These are phyloP conservation scores for Tulasnella sp. DNA, from an alignment of 768 basidiomycete genomes.

Conservation along the genomic window DNA sequence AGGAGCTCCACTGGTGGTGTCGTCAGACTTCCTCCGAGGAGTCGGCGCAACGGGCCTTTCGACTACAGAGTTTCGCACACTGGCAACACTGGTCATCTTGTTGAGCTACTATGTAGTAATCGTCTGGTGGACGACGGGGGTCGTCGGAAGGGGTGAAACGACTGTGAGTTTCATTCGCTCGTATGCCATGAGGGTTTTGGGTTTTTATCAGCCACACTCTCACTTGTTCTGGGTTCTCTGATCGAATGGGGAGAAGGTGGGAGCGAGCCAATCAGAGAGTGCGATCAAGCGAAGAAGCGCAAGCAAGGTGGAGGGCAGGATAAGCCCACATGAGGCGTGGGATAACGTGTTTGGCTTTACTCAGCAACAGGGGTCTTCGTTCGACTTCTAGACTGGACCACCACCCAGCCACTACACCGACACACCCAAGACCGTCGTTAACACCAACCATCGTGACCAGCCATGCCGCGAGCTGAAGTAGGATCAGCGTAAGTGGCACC, in stretches of 20 bases:
- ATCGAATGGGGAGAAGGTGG: slow-evolving; percentile 1
- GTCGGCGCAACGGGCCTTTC: not conserved
- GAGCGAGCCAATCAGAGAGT: slow-evolving; percentile 2
- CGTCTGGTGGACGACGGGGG: not conserved
- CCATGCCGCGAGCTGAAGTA: slow-evolving; percentile 78
- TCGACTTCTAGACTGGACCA: slow-evolving; percentile 1
- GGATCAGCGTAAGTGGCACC: slow-evolving; percentile 57
- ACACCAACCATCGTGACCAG: slow-evolving; percentile 25
- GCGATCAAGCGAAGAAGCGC: not conserved
- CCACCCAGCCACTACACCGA: not conserved
- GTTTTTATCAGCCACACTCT: not conserved
- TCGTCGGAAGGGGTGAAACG: not conserved
- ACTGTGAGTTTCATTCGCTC: not conserved
- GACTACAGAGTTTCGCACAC: not conserved
- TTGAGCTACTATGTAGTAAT: not conserved
- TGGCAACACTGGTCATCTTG: not conserved
- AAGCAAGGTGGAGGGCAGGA: not conserved
- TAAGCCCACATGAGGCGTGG: not conserved
- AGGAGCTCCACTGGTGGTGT: not conserved
- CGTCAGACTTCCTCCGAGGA: not conserved
- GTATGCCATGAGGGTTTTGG: not conserved
- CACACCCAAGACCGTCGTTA: not conserved
- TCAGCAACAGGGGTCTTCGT: not conserved
- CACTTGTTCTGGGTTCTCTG: not conserved
- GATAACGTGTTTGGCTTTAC: not conserved